These are phyloP conservation scores for Fusarium mangiferae DNA, from an alignment of 2,329 filamentous ascomycete genomes.

Conservation along the genomic window DNA sequence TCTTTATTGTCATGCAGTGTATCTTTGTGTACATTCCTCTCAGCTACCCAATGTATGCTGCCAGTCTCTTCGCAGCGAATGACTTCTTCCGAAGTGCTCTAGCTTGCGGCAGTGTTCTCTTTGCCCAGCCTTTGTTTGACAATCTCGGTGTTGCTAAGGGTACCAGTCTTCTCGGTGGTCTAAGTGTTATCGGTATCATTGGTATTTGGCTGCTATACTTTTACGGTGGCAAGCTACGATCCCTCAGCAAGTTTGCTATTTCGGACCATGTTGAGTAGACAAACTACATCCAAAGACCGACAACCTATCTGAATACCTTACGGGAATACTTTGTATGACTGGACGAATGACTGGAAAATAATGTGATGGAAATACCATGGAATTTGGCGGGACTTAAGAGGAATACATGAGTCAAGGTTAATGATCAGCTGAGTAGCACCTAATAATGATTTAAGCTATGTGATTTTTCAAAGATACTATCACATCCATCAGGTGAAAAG, in stretches of 20 bases:
- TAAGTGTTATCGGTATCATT: slow-evolving; percentile 64
- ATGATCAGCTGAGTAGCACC: neutral
- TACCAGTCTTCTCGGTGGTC: slow-evolving; percentile 65
- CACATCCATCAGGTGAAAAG: neutral
- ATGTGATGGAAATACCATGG: slow-evolving; percentile 24
- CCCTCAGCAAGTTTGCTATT: slow-evolving; percentile 67
- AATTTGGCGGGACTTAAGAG: neutral
- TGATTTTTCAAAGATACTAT: neutral
- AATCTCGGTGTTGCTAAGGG: slow-evolving; percentile 69
- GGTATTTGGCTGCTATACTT: slow-evolving; percentile 70
- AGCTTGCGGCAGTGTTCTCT: slow-evolving; percentile 69
- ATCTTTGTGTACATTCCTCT: slow-evolving; percentile 70
- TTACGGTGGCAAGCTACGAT: slow-evolving; percentile 63
- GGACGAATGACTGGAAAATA: neutral
- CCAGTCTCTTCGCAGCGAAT: slow-evolving; percentile 69
- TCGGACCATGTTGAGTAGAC: slow-evolving; percentile 40
- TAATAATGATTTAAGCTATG: slow-evolving; percentile 8
- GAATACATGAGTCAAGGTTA: neutral
- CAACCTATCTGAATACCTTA: neutral
- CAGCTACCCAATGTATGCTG: slow-evolving; percentile 66
- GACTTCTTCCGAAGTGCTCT: slow-evolving; percentile 68
- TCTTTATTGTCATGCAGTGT: slow-evolving; percentile 68
- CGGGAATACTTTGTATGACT: neutral
- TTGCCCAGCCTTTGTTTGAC: slow-evolving; percentile 67
- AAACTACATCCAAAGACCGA: too few relatives aligned